These are phyloP conservation scores for Zoysia matrella DNA, from an alignment of 202 grass and related monocot genomes.

Conservation along the genomic window DNA sequence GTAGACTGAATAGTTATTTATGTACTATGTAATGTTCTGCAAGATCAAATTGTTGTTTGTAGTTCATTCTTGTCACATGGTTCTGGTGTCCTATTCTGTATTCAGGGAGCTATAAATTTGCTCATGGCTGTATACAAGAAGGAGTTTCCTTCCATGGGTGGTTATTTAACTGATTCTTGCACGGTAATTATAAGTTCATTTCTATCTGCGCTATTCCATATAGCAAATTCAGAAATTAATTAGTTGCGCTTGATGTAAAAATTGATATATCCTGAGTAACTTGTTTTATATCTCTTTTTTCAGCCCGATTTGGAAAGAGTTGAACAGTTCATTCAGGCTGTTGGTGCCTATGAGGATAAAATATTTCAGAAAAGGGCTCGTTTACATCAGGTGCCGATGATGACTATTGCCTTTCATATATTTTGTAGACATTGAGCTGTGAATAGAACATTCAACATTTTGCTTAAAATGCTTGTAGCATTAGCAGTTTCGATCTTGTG, in stretches of 20 bases:
- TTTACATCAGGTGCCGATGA: slow-evolving; percentile 70
- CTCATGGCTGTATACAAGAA: slow-evolving; percentile 98
- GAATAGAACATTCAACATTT: not conserved
- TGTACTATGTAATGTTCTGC: not conserved
- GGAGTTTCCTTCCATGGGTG: slow-evolving; percentile 59
- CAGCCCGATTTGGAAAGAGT: slow-evolving; percentile 85
- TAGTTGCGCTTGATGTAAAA: slow-evolving; percentile 13
- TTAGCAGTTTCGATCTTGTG: not conserved
- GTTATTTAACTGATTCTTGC: slow-evolving; percentile 65
- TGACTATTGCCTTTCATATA: slow-evolving; percentile 26
- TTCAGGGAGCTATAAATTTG: slow-evolving; percentile 97
- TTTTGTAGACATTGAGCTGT: slow-evolving; percentile 10
- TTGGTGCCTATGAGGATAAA: slow-evolving; percentile 86
- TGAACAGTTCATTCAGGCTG: slow-evolving; percentile 98
- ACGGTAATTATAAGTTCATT: slow-evolving; percentile 62
- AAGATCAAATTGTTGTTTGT: slow-evolving; percentile 4
- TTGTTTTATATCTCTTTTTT: slow-evolving; percentile 42
- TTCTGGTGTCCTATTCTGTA: slow-evolving; percentile 42
- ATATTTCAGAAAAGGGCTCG: slow-evolving; percentile 99
- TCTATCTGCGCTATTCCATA: slow-evolving; percentile 1
- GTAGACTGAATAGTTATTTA: slow-evolving; percentile 25
- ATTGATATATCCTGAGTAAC: slow-evolving; percentile 33
- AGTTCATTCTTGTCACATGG: slow-evolving; percentile 7
- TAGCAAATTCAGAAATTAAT: slow-evolving; percentile 15
- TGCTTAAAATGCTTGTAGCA: not conserved